A percentile compares a stretch with the other conserved stretches of the same genome.
phyloP scores from a whole-genome alignment of 2,329 filamentous ascomycete species.

The Clonostachys sp. region DNA sequence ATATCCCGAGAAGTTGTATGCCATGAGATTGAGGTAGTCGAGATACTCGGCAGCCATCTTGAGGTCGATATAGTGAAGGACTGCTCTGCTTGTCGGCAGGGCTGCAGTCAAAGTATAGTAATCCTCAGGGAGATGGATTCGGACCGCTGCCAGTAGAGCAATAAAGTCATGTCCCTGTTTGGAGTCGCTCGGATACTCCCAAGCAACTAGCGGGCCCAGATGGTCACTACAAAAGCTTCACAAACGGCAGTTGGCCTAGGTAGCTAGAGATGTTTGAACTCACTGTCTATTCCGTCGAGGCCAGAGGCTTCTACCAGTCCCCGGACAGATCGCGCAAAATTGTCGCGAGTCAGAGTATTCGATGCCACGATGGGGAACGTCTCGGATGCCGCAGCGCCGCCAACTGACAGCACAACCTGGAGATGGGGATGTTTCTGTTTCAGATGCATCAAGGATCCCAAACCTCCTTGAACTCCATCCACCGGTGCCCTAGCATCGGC shows the following conservation, averaged over 20 bases:
- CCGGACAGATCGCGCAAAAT: slow-evolving; percentile 64
- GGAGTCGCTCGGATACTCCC: slow-evolving; percentile 68
- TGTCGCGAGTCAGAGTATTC: slow-evolving; percentile 55
- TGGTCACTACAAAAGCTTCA: not conserved
- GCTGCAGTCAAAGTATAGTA: slow-evolving; percentile 68
- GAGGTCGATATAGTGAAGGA: slow-evolving; percentile 67
- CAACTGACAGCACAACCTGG: slow-evolving; percentile 73
- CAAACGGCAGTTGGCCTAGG: not conserved
- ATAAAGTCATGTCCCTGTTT: slow-evolving; percentile 69
- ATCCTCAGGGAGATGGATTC: slow-evolving; percentile 63
- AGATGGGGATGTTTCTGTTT: slow-evolving; percentile 68
- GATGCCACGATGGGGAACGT: slow-evolving; percentile 65
- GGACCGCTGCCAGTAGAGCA: slow-evolving; percentile 60
- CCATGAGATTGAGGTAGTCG: slow-evolving; percentile 74
- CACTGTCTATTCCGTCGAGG: slow-evolving; percentile 63
- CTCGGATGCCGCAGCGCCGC: slow-evolving; percentile 61
- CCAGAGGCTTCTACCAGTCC: slow-evolving; percentile 66
- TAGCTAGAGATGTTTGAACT: slow-evolving; percentile 8
- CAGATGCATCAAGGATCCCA: slow-evolving; percentile 69
- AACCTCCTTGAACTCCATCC: slow-evolving; percentile 65
- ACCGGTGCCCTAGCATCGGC: slow-evolving; percentile 70
- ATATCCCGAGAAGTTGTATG: slow-evolving; percentile 73
- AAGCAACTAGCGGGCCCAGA: slow-evolving; percentile 58
- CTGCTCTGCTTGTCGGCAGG: slow-evolving; percentile 62
- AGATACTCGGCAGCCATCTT: slow-evolving; percentile 57